A percentile compares a stretch with the other conserved stretches of the same genome.
These are phyloP conservation scores for Suillus plorans DNA, from an alignment of 768 basidiomycete genomes.

Conservation along the genomic window DNA sequence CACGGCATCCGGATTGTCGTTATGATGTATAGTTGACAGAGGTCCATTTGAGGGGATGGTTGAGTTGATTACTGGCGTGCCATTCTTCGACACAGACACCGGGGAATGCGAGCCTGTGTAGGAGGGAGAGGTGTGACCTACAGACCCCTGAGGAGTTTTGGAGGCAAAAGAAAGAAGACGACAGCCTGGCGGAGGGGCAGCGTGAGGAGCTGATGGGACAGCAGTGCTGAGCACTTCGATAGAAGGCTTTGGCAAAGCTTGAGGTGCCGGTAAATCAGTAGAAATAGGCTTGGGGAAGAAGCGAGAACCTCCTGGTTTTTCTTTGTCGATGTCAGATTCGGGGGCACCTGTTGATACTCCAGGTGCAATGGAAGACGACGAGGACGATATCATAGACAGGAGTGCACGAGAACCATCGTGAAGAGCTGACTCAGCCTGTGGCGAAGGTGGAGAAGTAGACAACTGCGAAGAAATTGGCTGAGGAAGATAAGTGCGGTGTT, in stretches of 20 bases:
- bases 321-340: conserved; percentile 23
- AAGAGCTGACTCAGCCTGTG: conserved; percentile 14
- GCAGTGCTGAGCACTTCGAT: conserved; percentile 46
- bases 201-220: conserved; percentile 28
- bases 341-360: background rate
- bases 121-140: conserved; percentile 16
- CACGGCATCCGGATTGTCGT: conserved; percentile 12
- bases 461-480: conserved; percentile 9
- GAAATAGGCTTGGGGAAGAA: conserved; percentile 34
- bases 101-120: conserved; percentile 23
- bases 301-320: conserved; percentile 31
- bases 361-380: conserved; percentile 14
- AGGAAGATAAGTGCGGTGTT: background rate
- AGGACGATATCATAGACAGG: conserved; percentile 12
- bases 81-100: conserved; percentile 23
- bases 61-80: conserved; percentile 6
- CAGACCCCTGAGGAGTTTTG: conserved; percentile 23
- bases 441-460: conserved; percentile 14
- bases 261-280: conserved; percentile 19
- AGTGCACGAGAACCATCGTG: conserved; percentile 7
- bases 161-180: conserved; percentile 42
- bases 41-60: conserved; percentile 4
- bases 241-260: conserved; percentile 16
- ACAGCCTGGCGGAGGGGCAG: conserved; percentile 41
- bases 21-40: background rate